Percentiles rank a stretch among this genome's conserved stretches.
phyloP scores from a whole-genome alignment of 352 stramenopile genomes.

The Globisporangium camurandrum region DNA sequence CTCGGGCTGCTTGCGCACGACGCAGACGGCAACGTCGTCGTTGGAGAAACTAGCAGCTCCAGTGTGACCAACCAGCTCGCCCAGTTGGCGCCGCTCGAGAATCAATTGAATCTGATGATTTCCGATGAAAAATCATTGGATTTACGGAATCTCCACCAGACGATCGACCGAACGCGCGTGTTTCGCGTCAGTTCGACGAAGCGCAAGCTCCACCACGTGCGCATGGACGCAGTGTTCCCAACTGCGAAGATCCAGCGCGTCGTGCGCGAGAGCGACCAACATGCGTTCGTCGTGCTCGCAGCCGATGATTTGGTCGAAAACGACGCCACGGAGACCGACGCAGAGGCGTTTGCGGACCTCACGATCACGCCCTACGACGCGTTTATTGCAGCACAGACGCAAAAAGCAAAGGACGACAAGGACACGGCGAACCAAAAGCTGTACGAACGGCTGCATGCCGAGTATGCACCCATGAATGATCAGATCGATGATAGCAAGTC shows the following conservation, averaged over 20 bases:
- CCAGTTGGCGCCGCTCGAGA: conserved; percentile 50
- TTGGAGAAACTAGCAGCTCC: conserved; percentile 18
- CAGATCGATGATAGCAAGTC: background rate
- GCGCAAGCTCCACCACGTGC: conserved; percentile 51
- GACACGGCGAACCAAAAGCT: conserved; percentile 23
- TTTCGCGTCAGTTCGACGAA: conserved; percentile 59
- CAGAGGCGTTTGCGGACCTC: conserved; percentile 30
- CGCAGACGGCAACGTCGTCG: conserved; percentile 31
- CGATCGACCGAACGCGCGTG: conserved; percentile 55
- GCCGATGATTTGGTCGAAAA: no score
- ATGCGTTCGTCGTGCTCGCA: conserved; percentile 47
- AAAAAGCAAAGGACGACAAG: conserved; percentile 20
- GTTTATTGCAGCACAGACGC: conserved; percentile 25
- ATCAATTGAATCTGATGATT: conserved; percentile 78
- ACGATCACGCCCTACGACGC: conserved; percentile 48
- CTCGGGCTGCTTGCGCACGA: conserved; percentile 58
- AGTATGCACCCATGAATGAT: conserved; percentile 1
- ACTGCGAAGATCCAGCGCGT: conserved; percentile 57
- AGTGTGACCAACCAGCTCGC: conserved; percentile 28
- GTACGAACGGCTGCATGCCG: conserved; percentile 17
- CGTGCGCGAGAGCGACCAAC: conserved; percentile 48
- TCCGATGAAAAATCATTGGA: conserved; percentile 60
- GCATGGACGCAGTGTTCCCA: conserved; percentile 61
- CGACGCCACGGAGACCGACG: conserved; percentile 18
- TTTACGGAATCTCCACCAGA: conserved; percentile 40